Percentiles rank a stretch among this genome's conserved stretches.
Evolutionary conservation across 106 monocot genomes (phyloP).

Genomic region (Allium cepa): DNA sequence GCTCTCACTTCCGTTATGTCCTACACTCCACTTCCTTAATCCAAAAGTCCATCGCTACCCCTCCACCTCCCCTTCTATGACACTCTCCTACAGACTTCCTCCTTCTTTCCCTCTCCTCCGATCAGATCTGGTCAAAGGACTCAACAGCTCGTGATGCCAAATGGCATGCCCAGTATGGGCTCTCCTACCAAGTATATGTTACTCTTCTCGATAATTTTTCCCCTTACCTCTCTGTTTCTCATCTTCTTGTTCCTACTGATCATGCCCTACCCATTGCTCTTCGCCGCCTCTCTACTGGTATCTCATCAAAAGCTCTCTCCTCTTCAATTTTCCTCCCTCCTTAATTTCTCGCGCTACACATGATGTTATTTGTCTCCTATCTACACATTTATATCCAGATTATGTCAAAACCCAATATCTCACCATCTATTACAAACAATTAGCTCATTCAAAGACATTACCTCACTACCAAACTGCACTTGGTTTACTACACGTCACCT

Average conservation of each 20-base stretch:
- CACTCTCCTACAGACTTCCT: constrained; percentile 1
- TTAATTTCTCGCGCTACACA: constrained; percentile 52
- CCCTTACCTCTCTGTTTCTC: constrained; percentile 16
- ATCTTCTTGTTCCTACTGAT: constrained; percentile 34
- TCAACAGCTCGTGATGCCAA: constrained; percentile 38
- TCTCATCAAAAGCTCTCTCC: constrained; percentile 35
- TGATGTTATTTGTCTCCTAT: constrained; percentile 41
- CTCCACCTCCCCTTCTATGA: constrained; percentile 2
- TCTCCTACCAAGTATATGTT: constrained; percentile 44
- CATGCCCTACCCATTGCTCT: constrained; percentile 40
- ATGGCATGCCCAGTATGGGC: constrained; percentile 40
- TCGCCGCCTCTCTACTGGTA: constrained; percentile 43
- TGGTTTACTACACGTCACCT: constrained; percentile 29
- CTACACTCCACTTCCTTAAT: constrained; percentile 21
- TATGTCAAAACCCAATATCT: constrained; percentile 33
- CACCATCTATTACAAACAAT: constrained; percentile 30
- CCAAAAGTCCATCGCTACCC: constrained; percentile 6
- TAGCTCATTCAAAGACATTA: constrained; percentile 28
- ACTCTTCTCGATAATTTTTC: constrained; percentile 32
- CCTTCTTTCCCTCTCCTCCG: constrained; percentile 21
- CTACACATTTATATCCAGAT: constrained; percentile 44
- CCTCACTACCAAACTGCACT: constrained; percentile 32
- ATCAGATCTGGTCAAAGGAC: constrained; percentile 30
- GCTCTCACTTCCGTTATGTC: constrained; percentile 24
- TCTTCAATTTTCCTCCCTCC: constrained; percentile 22